Evolutionary conservation across 306 rosid genomes (phyloP).

Genomic region (Chamaecrista fasciculata): DNA sequence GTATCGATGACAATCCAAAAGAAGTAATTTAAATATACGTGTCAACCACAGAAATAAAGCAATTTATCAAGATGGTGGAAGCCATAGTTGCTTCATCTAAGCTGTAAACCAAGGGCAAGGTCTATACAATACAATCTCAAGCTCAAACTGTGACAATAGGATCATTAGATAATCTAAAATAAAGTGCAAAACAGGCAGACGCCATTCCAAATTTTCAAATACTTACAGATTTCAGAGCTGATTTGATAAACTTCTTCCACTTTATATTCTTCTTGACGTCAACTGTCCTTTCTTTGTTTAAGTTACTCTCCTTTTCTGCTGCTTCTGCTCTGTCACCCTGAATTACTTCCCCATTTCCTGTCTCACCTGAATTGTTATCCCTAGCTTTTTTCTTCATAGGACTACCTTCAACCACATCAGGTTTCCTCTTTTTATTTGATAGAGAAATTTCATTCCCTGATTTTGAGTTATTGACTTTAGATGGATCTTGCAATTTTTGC

Average conservation of each 20-base stretch:
- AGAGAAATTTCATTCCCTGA: slow-evolving; percentile 36
- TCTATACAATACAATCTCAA: slow-evolving; percentile 3
- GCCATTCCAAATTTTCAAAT: slow-evolving; percentile 13
- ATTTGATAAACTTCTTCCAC: slow-evolving; percentile 80
- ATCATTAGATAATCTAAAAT: background rate
- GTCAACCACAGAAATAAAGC: background rate
- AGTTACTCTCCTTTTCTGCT: slow-evolving; percentile 22
- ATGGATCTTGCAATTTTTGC: slow-evolving; percentile 37
- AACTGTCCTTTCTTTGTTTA: slow-evolving; percentile 31
- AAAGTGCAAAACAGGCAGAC: slow-evolving; percentile 8
- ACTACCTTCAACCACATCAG: slow-evolving; percentile 45
- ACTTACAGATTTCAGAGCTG: slow-evolving; percentile 75
- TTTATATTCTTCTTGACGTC: slow-evolving; percentile 48
- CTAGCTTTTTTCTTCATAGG: slow-evolving; percentile 44
- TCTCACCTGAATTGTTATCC: slow-evolving; percentile 38
- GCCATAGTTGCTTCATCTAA: background rate
- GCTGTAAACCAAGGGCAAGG: background rate
- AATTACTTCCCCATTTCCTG: slow-evolving; percentile 68
- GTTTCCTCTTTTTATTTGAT: slow-evolving; percentile 66
- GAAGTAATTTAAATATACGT: background rate
- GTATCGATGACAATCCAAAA: background rate
- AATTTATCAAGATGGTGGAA: background rate
- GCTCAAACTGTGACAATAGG: slow-evolving; percentile 10
- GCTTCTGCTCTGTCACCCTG: slow-evolving; percentile 50
- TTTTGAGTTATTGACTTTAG: slow-evolving; percentile 32